phyloP scores from a whole-genome alignment of 768 basidiomycete species.

The Sporobolomyces phaffii region DNA sequence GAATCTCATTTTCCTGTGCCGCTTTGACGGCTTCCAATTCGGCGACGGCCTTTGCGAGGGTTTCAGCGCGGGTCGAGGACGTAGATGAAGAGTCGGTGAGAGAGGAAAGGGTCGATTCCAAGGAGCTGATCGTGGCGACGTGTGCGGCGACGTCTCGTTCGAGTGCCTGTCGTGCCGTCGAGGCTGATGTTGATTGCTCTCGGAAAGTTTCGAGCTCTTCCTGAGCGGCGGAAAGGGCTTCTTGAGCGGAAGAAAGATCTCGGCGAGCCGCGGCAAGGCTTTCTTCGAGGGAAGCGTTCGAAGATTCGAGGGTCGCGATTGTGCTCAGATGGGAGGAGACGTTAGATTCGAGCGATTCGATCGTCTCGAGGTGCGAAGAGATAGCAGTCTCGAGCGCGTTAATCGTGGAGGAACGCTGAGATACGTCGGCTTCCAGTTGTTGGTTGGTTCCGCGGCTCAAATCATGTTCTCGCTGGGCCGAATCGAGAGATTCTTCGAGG shows the following conservation, averaged over 20 bases:
- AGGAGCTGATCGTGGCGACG: constrained; percentile 4
- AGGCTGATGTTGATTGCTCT: background rate
- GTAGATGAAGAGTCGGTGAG: constrained; percentile 20
- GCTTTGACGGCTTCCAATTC: constrained; percentile 21
- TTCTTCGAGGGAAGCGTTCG: background rate
- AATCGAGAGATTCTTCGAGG: background rate
- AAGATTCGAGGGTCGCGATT: background rate
- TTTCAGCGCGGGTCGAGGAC: constrained; percentile 8
- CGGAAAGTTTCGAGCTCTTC: constrained; percentile 3
- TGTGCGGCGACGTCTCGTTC: constrained; percentile 1
- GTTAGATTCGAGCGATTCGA: background rate
- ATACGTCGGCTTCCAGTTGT: background rate
- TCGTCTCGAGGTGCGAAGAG: background rate
- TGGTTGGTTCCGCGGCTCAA: background rate
- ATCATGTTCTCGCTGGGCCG: background rate
- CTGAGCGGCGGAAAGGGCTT: too few species aligned
- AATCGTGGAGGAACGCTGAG: background rate
- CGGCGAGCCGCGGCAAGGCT: background rate
- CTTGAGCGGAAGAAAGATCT: background rate
- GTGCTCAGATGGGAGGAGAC: background rate
- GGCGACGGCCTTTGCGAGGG: constrained; percentile 15
- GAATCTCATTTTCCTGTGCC: constrained; percentile 3
- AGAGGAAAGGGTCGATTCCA: constrained; percentile 22
- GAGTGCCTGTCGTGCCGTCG: background rate
- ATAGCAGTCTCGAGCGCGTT: background rate